phyloP scores from a whole-genome alignment of 768 basidiomycete species.

The Lactifluus hygrophoroides region DNA sequence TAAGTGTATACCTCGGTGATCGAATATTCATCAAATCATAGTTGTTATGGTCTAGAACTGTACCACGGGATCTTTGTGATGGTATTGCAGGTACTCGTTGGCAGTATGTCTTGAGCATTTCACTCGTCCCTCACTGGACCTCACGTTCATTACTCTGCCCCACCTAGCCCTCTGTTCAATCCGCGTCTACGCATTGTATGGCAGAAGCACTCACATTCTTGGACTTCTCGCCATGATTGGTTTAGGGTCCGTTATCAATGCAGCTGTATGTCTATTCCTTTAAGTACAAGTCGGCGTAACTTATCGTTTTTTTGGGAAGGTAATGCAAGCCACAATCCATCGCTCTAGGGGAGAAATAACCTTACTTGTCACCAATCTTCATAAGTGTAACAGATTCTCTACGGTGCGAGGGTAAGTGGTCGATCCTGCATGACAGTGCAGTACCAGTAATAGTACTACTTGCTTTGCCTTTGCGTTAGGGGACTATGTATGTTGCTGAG shows the following conservation, averaged over 20 bases:
- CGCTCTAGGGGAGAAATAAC: not conserved
- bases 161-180: not conserved
- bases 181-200: constrained; percentile 9
- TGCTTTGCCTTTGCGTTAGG: not conserved
- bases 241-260: not conserved
- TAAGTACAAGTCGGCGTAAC: not conserved
- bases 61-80: not conserved
- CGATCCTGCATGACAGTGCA: not conserved
- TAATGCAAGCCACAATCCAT: not conserved
- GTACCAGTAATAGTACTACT: not conserved
- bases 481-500: not conserved
- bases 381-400: not conserved
- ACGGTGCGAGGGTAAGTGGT: not conserved
- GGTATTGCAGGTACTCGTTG: not conserved
- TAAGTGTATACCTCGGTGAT: too few species aligned
- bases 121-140: not conserved
- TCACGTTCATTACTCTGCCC: not conserved
- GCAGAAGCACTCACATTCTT: not conserved
- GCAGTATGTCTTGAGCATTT: not conserved
- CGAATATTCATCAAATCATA: not conserved
- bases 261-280: not conserved
- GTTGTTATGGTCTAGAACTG: not conserved
- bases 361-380: not conserved
- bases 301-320: not conserved
- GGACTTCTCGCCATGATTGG: not conserved